Base-by-base conservation (phyloP, 495 filamentous ascomycete genomes). In the Xylaria nigripes region DNA sequence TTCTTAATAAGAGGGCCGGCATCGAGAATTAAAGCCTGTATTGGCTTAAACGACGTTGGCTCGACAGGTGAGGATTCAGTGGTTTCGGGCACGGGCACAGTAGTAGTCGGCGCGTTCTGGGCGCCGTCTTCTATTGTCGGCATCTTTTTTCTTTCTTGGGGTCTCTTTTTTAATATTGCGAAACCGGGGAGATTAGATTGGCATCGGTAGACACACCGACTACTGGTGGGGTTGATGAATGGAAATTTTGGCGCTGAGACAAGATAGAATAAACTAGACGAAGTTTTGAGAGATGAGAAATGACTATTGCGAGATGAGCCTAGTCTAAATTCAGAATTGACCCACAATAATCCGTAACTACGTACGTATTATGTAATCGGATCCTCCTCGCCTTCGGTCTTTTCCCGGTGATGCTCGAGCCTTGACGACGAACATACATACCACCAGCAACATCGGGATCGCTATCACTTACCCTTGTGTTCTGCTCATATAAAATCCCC, bases 1-100 rank as follows among this genome's bases (percentile, higher is more conserved):
- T 95, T 94, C 63, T 86, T 89, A 53, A 99, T 84, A 55, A 99
- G 86, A 1, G 92, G 90, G 45, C 90, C 90, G 23, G 93, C 81
- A 69, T 99, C 93, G 54, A 99, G 73, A 51, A 97, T 79, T 36
- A 99, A 80, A 12, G 87, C 86, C 73, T 94, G 81, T 45, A 95
- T 76, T 3, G 84, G 76, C 65, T 93, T 93, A 30, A 55, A 51
- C 1, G 49, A 25, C 10, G 56, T 38, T 23, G 52, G 22, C 10
- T 61, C 56, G 22, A 44, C 12, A 8, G 55, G 38, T 45, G 42
- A 10, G n/a, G 56, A 24, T 27, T 47, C 42, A 16, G 48, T 24
- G 22, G 8, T 34, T 29, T 36, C 41, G 2, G 45, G n/a, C 6
- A 8, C 19, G 6, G 51, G 23, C 43, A 27, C 4, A 6, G n/a